A percentile compares a stretch with the other conserved stretches of the same genome.
phyloP scores from a whole-genome alignment of 2,329 filamentous ascomycete species.

The Apiospora pterosperma region DNA sequence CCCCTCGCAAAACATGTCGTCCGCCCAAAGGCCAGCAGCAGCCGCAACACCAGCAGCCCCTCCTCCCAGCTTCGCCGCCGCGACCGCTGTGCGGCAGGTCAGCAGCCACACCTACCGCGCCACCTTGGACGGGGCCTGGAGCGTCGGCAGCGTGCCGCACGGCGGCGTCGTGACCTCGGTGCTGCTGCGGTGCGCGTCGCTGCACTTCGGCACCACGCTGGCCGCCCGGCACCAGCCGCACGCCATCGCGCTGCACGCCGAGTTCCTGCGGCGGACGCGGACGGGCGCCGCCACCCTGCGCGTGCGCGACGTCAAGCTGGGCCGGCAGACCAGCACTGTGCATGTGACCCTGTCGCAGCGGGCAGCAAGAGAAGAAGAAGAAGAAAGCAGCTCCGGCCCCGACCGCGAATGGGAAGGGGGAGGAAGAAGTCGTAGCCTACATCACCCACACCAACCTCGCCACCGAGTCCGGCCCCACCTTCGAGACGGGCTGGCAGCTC shows the following conservation, averaged over 20 bases:
- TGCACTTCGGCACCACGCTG: conserved; percentile 28
- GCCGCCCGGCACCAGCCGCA: conserved; percentile 25
- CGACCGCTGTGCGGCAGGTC: conserved; percentile 3
- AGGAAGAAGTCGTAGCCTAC: conserved; percentile 62
- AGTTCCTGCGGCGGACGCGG: conserved; percentile 29
- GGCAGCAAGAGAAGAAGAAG: not conserved
- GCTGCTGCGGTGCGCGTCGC: conserved; percentile 49
- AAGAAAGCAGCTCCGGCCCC: no score
- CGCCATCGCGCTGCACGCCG: conserved; percentile 24
- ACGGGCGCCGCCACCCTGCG: conserved; percentile 22
- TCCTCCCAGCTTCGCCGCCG: conserved; percentile 2
- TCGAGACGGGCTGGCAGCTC: conserved; percentile 49
- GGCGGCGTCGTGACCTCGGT: conserved; percentile 66
- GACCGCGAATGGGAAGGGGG: conserved; percentile 19
- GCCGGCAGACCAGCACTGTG: conserved; percentile 31
- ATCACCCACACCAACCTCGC: conserved; percentile 61
- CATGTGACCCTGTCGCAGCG: conserved; percentile 25
- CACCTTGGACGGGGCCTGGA: conserved; percentile 5
- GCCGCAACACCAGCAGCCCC: not conserved
- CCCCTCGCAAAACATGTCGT: not conserved
- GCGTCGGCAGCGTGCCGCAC: conserved; percentile 55
- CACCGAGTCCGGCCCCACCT: conserved; percentile 52
- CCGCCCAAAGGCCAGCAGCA: not conserved
- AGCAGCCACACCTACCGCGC: conserved; percentile 8
- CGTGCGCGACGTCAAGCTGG: conserved; percentile 29